Base-by-base conservation (phyloP, 441 rosid species). In the Rhodomyrtus psidioides region DNA sequence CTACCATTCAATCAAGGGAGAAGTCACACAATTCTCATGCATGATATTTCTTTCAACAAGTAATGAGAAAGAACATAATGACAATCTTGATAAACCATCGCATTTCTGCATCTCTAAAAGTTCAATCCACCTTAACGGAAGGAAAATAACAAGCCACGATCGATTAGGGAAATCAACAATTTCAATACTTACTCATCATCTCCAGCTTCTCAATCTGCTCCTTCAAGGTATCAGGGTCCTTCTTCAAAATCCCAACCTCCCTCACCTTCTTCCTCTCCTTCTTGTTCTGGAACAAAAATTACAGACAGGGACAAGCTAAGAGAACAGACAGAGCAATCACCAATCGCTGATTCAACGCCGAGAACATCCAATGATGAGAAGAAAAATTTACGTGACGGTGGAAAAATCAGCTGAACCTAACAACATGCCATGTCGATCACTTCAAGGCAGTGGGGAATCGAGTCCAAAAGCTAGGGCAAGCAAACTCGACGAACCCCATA, bases 251-350 rank as follows among this genome's bases (percentile, higher is more conserved):
- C 56, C 99, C 99, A 70, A 96, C 99, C 88, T 97, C 99, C 89
- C 99, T 94, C 88, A 97, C 99, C 92, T 97, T 97, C 92, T 97
- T 95, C 55, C 99, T 93, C 88, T 97, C 99, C 86, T 95, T 97
- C 94, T 97, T 97, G 91, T 96, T 97, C 99, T 96, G 97, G 89
- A 55, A 75, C 85, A 26, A 62, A n/a, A 82, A 81, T 34, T 14
- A 70, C 81, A 84, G 82, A 76, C 42, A 55, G 55, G 19, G 9
- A 85, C 15, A 42, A 53, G 12, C 30, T 74, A 46, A 1, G 0
- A 76, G 81, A 79, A 28, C 39, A 53, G 28, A 54, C 70, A 24
- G 57, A 30, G 23, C 83, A 27, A 54, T 21, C 57, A 28, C 56
- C 59, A 34, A 30, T 54, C n/a, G 46, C 49, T 2, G 26, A 21